These are phyloP conservation scores for Leccinum ochraceum DNA, from an alignment of 768 basidiomycete genomes.

Conservation along the genomic window DNA sequence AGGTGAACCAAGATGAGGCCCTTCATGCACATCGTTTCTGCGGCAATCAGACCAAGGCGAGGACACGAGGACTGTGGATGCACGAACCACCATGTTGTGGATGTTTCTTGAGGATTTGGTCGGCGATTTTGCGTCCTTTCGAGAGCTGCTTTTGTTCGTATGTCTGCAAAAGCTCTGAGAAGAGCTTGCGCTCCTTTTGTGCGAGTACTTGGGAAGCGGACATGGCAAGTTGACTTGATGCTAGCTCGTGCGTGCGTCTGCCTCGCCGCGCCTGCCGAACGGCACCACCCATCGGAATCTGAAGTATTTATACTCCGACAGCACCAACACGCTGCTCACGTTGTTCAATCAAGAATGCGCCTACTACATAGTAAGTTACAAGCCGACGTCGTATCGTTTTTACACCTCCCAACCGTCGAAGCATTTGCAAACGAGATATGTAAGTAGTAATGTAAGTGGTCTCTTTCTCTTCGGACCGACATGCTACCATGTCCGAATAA, in stretches of 20 bases:
- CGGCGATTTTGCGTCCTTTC: constrained; percentile 87
- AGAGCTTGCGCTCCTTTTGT: constrained; percentile 80
- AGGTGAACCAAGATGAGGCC: constrained; percentile 83
- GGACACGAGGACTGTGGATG: neutral
- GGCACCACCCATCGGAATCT: neutral
- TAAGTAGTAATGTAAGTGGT: constrained; percentile 46
- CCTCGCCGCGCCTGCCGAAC: neutral
- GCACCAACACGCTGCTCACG: too few relatives aligned
- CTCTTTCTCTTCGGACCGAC: neutral
- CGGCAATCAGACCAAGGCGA: neutral
- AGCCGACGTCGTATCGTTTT: constrained; percentile 67
- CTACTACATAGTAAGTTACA: constrained; percentile 42
- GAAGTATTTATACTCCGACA: neutral
- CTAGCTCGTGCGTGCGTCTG: neutral
- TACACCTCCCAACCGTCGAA: constrained; percentile 70
- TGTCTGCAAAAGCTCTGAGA: constrained; percentile 81
- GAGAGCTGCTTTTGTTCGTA: constrained; percentile 91
- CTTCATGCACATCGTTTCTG: constrained; percentile 97
- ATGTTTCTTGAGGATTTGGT: constrained; percentile 92
- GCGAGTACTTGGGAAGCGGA: constrained; percentile 46
- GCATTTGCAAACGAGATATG: constrained; percentile 57
- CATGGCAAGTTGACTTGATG: constrained; percentile 13
- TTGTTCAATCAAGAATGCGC: constrained; percentile 67
- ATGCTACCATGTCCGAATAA: constrained; percentile 75
- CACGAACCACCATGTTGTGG: constrained; percentile 93